Conservation (phyloP, 2,329 filamentous ascomycete genomes). For the Fusarium brevicatenulatum region DNA sequence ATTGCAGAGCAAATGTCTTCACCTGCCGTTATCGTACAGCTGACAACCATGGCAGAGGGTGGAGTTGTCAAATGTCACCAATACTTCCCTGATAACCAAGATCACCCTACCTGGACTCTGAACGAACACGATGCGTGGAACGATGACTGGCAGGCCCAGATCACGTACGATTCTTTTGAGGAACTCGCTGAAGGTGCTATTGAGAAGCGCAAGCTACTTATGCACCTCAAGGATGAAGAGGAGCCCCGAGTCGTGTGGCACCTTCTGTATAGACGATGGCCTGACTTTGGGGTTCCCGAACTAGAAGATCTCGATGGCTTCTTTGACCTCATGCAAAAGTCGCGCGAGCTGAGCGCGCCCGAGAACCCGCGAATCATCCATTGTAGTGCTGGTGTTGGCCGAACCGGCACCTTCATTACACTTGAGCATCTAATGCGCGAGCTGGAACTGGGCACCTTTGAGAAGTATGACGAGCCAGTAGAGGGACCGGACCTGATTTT, state of each 20-base stretch:
- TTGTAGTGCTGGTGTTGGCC: conserved; percentile 91
- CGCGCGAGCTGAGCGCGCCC: conserved; percentile 65
- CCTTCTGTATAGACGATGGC: conserved; percentile 87
- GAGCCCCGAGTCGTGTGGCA: conserved; percentile 77
- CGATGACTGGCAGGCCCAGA: conserved; percentile 73
- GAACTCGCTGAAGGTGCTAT: conserved; percentile 65
- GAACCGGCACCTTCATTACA: conserved; percentile 94
- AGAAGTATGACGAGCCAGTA: conserved; percentile 53
- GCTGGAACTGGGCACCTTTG: conserved; percentile 77
- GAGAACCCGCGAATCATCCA: conserved; percentile 79
- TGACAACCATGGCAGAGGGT: conserved; percentile 87
- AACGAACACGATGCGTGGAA: conserved; percentile 73
- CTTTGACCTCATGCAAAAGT: conserved; percentile 75
- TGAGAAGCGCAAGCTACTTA: conserved; percentile 78
- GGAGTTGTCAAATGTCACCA: conserved; percentile 85
- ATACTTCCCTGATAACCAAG: conserved; percentile 77
- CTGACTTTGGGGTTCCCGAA: conserved; percentile 86
- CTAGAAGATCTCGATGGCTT: conserved; percentile 74
- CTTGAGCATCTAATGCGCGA: conserved; percentile 92
- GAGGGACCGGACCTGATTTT: conserved; percentile 72
- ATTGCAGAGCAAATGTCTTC: conserved; percentile 79
- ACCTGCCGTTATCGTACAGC: conserved; percentile 89
- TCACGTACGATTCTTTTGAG: conserved; percentile 74
- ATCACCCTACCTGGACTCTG: conserved; percentile 63
- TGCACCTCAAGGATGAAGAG: conserved; percentile 60